Evolutionary conservation across 2,329 filamentous ascomycete genomes (phyloP).

Genomic region (Fusarium azukiicola): DNA sequence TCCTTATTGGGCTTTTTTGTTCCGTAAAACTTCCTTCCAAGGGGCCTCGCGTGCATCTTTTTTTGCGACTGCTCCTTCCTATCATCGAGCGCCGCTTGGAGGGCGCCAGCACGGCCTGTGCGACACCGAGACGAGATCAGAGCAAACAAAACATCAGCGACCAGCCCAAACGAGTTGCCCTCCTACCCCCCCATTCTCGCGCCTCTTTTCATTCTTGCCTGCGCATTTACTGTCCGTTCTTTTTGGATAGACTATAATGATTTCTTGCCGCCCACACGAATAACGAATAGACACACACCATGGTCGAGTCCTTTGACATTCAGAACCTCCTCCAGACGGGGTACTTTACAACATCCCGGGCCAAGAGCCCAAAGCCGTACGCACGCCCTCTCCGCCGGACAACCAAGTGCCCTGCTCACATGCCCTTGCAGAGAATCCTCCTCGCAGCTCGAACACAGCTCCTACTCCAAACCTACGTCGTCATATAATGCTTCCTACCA

Average conservation of each 20-base stretch:
- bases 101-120: constrained; percentile 49
- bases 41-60: constrained; percentile 14
- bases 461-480: constrained; percentile 39
- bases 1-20: constrained; percentile 29
- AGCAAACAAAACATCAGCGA: constrained; percentile 44
- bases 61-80: constrained; percentile 25
- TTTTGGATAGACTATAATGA: constrained; percentile 51
- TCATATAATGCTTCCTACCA: constrained; percentile 45
- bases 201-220: constrained; percentile 26
- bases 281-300: constrained; percentile 56
- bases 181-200: constrained; percentile 11
- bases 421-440: constrained; percentile 41
- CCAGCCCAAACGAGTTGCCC: constrained; percentile 23
- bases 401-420: constrained; percentile 39
- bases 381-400: constrained; percentile 38
- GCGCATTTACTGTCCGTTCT: constrained; percentile 33
- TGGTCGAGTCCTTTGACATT: constrained; percentile 69
- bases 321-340: constrained; percentile 72
- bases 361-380: constrained; percentile 58
- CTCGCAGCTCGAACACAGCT: constrained; percentile 42
- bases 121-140: constrained; percentile 38
- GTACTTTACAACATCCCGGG: constrained; percentile 72
- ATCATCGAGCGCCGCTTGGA: constrained; percentile 34
- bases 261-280: constrained; percentile 34
- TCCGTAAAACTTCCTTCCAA: constrained; percentile 27